Conservation (phyloP, 2,329 filamentous ascomycete genomes). For the Colletotrichum sp. region DNA sequence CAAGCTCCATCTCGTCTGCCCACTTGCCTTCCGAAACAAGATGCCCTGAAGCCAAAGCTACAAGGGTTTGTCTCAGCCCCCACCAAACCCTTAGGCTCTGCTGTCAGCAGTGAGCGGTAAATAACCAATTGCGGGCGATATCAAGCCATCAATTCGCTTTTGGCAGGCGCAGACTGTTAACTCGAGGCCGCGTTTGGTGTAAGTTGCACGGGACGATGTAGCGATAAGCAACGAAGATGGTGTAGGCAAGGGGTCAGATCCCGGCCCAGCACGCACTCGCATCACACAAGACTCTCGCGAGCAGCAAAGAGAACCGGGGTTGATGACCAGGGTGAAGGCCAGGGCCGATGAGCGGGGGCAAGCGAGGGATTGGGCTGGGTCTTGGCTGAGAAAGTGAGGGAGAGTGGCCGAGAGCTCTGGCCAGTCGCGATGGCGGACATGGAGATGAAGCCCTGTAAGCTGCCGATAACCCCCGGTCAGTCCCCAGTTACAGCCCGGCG, state of each 20-base stretch:
- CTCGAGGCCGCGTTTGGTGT: neutral
- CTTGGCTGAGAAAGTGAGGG: constrained; percentile 10
- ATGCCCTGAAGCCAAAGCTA: neutral
- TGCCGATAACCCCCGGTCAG: constrained; percentile 4
- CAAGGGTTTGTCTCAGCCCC: constrained; percentile 8
- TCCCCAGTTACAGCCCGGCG: constrained; percentile 1
- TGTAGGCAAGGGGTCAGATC: neutral
- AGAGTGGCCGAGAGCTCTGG: constrained; percentile 17
- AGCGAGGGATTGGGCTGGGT: constrained; percentile 12
- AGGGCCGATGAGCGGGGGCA: constrained; percentile 13
- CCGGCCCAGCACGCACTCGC: constrained; percentile 7
- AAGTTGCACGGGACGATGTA: constrained; percentile 4
- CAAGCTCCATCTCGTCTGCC: constrained; percentile 4
- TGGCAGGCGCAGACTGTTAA: neutral
- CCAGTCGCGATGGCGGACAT: constrained; percentile 17
- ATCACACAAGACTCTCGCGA: neutral
- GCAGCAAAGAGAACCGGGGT: neutral
- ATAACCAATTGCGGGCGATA: neutral
- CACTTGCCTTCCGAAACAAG: constrained; percentile 13
- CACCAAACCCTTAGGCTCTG: neutral
- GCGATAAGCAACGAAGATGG: constrained; percentile 13
- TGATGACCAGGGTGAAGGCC: neutral
- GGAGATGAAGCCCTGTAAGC: constrained; percentile 17
- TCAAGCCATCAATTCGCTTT: neutral
- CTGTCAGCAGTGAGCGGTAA: neutral